These are phyloP conservation scores for Xylaria nigripes DNA, from an alignment of 495 filamentous ascomycete species.

Conservation along the genomic window DNA sequence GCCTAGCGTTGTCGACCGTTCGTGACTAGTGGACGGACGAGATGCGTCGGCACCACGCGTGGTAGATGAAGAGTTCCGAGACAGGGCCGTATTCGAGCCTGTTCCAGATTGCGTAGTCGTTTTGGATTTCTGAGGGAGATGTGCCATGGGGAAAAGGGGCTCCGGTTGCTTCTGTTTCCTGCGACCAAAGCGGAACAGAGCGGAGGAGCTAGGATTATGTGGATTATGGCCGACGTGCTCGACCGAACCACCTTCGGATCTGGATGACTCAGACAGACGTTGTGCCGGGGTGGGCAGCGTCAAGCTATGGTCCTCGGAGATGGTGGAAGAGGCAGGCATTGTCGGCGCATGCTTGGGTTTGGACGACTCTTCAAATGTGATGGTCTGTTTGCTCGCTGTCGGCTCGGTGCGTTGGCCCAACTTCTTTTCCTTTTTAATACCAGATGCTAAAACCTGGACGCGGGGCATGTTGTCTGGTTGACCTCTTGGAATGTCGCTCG, in stretches of 20 bases:
- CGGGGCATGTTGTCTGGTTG: conserved; percentile 25
- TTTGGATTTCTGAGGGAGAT: conserved; percentile 60
- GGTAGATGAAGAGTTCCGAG: conserved; percentile 20
- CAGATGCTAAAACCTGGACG: conserved; percentile 9
- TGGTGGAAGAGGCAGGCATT: conserved; percentile 47
- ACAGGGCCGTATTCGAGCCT: conserved; percentile 24
- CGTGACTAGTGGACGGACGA: conserved; percentile 43
- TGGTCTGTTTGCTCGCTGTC: conserved; percentile 34
- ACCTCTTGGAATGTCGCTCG: conserved; percentile 34
- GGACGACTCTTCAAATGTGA: conserved; percentile 61
- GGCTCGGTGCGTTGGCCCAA: conserved; percentile 36
- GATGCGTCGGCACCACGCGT: conserved; percentile 37
- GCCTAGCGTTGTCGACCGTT: conserved; percentile 29
- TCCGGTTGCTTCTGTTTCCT: conserved; percentile 68
- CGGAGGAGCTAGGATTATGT: conserved; percentile 54
- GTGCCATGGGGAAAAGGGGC: conserved; percentile 63
- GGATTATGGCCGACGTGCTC: conserved; percentile 60
- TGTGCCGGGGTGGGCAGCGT: conserved; percentile 59
- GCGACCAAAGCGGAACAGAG: conserved; percentile 73
- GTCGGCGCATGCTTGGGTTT: conserved; percentile 45
- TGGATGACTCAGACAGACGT: conserved; percentile 82
- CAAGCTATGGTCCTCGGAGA: conserved; percentile 57
- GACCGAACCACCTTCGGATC: conserved; percentile 78
- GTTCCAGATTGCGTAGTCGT: conserved; percentile 22
- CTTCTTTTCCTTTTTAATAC: conserved; percentile 33